Evolutionary conservation across 176 grass and related monocot genomes (phyloP).

Genomic region (Cenchrus fungigraminus): DNA sequence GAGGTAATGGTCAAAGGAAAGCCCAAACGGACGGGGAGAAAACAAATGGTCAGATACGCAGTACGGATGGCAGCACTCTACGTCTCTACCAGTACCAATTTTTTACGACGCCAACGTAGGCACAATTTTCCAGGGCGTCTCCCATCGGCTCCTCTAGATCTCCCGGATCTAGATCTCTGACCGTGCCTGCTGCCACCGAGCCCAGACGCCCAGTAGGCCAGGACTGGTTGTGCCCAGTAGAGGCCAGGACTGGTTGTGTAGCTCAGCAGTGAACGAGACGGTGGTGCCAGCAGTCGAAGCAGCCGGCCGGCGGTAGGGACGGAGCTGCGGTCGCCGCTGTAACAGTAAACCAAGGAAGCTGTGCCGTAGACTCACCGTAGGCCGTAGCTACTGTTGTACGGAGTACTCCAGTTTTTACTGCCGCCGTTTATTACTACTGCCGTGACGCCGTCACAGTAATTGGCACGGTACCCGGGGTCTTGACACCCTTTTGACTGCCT

Average conservation of each 20-base stretch:
- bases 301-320: neutral
- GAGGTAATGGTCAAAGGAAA: conserved; percentile 33
- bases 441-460: neutral
- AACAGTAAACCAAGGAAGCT: conserved; percentile 10
- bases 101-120: neutral
- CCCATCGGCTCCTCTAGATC: conserved; percentile 4
- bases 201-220: neutral
- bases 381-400: neutral
- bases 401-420: neutral
- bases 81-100: neutral
- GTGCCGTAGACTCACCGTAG: neutral
- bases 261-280: too few species aligned
- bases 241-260: too few species aligned
- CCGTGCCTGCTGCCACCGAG: conserved; percentile 6
- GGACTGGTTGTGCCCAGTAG: too few species aligned
- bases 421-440: neutral
- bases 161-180: conserved; percentile 44
- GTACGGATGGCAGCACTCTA: neutral
- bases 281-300: neutral
- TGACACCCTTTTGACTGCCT: neutral
- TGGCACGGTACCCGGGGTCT: conserved; percentile 21
- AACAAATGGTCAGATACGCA: neutral
- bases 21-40: neutral
- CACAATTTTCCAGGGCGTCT: conserved; percentile 34
- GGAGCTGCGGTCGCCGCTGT: conserved; percentile 15